Evolutionary conservation across 1,284 basidiomycete species (phyloP).

Genomic region (Veloboletus limbatus): DNA sequence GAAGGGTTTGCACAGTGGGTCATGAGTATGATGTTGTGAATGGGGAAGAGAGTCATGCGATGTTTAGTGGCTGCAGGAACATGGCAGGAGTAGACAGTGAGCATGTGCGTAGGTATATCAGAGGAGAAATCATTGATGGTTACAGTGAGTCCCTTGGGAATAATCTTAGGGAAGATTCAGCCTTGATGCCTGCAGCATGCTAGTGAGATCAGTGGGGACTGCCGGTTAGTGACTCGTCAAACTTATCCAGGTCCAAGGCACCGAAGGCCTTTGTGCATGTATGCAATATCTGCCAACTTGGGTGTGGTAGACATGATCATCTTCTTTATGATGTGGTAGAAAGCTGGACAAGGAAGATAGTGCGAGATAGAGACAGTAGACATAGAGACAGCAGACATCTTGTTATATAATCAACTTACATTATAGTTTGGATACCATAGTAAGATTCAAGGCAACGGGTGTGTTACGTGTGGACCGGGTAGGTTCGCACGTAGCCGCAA

Average conservation of each 20-base stretch:
- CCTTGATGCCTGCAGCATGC: slow-evolving; percentile 33
- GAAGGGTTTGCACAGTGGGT: slow-evolving; percentile 48
- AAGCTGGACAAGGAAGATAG: slow-evolving; percentile 22
- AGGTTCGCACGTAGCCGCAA: too few relatives aligned
- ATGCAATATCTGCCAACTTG: slow-evolving; percentile 25
- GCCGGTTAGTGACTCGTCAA: accelerated
- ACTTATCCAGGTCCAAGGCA: slow-evolving; percentile 32
- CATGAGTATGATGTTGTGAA: slow-evolving; percentile 55
- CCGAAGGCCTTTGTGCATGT: slow-evolving; percentile 30
- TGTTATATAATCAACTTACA: too few relatives aligned
- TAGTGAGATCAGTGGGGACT: slow-evolving; percentile 17
- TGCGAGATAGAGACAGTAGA: slow-evolving; percentile 21
- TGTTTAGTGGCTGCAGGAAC: slow-evolving; percentile 27
- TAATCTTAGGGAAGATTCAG: slow-evolving; percentile 22
- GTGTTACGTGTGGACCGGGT: too few relatives aligned
- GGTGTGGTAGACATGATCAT: slow-evolving; percentile 24
- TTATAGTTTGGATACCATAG: too few relatives aligned
- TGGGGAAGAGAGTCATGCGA: slow-evolving; percentile 49
- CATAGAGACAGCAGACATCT: slow-evolving; percentile 7
- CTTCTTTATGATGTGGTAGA: slow-evolving; percentile 12
- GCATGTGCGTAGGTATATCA: slow-evolving; percentile 52
- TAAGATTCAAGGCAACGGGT: too few relatives aligned
- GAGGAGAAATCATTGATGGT: slow-evolving; percentile 31
- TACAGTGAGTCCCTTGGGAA: slow-evolving; percentile 29
- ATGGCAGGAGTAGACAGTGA: slow-evolving; percentile 44